Percentiles rank a stretch among this genome's conserved stretches.
phyloP scores from a whole-genome alignment of 2,329 filamentous ascomycete species.

The Exophiala dermatitidis region DNA sequence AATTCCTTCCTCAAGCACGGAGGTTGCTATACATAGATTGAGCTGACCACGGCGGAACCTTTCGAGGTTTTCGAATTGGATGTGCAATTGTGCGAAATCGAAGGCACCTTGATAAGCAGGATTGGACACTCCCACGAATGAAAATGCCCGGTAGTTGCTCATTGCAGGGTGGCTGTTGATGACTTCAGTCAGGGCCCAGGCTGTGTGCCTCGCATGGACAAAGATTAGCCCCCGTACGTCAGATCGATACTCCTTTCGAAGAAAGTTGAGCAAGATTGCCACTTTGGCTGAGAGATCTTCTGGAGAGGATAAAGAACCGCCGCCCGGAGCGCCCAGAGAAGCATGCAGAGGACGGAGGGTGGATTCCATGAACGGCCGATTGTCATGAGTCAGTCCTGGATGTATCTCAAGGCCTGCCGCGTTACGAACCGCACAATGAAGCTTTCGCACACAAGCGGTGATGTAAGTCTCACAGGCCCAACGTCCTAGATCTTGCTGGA shows the following conservation, averaged over 20 bases:
- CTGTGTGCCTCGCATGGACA: constrained; percentile 55
- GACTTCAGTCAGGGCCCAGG: constrained; percentile 53
- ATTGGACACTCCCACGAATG: constrained; percentile 49
- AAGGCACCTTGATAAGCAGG: constrained; percentile 36
- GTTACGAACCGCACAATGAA: constrained; percentile 17
- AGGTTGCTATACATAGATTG: constrained; percentile 53
- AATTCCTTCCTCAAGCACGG: constrained; percentile 53
- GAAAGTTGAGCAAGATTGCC: constrained; percentile 48
- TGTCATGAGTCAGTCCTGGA: not conserved
- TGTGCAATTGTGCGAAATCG: constrained; percentile 45
- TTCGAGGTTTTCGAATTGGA: constrained; percentile 39
- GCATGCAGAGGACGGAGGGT: constrained; percentile 8
- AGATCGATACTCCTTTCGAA: constrained; percentile 37
- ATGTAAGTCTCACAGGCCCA: constrained; percentile 67
- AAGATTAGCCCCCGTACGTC: constrained; percentile 59
- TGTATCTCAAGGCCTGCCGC: not conserved
- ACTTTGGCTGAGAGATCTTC: constrained; percentile 44
- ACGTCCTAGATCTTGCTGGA: constrained; percentile 54
- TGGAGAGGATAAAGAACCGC: not conserved
- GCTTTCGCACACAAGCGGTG: constrained; percentile 40
- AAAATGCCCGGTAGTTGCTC: constrained; percentile 36
- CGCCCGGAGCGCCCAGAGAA: not conserved
- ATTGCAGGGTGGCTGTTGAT: constrained; percentile 47
- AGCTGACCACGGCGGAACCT: constrained; percentile 48
- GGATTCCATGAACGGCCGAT: constrained; percentile 6